Evolutionary conservation across 2,329 filamentous ascomycete genomes (phyloP).

Genomic region (Diplocarpon mali): DNA sequence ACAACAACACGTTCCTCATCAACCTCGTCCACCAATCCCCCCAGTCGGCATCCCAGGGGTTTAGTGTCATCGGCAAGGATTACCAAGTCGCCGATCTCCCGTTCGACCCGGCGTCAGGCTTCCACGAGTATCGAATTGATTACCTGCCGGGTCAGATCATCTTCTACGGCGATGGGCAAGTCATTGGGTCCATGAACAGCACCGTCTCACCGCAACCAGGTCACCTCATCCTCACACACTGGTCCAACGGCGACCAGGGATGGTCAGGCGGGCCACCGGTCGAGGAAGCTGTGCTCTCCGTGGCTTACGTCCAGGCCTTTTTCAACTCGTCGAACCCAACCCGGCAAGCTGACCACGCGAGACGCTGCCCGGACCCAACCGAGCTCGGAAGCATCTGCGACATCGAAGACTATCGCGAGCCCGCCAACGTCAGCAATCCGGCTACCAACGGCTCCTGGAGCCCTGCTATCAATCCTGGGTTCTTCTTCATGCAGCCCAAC

Average conservation of each 20-base stretch:
- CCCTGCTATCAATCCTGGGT: conserved; percentile 27
- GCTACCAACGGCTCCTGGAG: background rate
- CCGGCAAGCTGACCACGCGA: conserved; percentile 29
- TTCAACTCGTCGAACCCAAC: conserved; percentile 55
- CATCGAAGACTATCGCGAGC: conserved; percentile 35
- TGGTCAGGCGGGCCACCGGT: conserved; percentile 64
- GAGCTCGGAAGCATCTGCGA: conserved; percentile 34
- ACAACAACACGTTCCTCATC: conserved; percentile 43
- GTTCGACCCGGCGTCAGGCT: conserved; percentile 53
- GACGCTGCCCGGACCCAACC: conserved; percentile 32
- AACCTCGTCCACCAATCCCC: conserved; percentile 68
- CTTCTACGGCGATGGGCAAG: conserved; percentile 56
- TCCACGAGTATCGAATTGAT: conserved; percentile 75
- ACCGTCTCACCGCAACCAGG: conserved; percentile 49
- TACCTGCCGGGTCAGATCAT: conserved; percentile 50
- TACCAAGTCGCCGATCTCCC: conserved; percentile 47
- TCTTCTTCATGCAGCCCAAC: conserved; percentile 38
- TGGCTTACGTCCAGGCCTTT: conserved; percentile 66
- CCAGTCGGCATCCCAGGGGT: conserved; percentile 45
- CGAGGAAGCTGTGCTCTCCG: conserved; percentile 48
- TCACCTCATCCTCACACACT: conserved; percentile 60
- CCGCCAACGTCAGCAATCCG: conserved; percentile 22
- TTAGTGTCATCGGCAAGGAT: conserved; percentile 48
- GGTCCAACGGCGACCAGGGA: conserved; percentile 62
- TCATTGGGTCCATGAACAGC: conserved; percentile 45